Evolutionary conservation across 1,284 basidiomycete species (phyloP), one percentile per base, ranked within the genome.

Genomic region (Fomitopsis betulina): DNA sequence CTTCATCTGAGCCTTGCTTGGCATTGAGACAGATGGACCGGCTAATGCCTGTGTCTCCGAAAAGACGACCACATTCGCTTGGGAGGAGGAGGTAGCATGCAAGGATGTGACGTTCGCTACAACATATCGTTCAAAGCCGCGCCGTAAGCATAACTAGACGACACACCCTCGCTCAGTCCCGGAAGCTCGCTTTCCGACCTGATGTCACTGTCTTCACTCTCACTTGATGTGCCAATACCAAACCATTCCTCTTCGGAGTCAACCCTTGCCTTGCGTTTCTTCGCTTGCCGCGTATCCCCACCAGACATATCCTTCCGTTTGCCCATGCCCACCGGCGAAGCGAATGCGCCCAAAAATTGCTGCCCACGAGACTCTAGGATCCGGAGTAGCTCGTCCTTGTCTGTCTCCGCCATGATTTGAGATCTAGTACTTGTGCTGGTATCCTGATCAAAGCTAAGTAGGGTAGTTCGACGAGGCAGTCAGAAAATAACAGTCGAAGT

Each of bases 361-460:
- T 83, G 78, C 0, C 87, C 89, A 58, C 89, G 85, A 25, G 79
- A 79, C 64, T 88, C 75, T n/a, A 91, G 72, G 58, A 84, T 71
- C 42, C 72, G 70, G 47, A 91, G 76, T 13, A 90, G 73, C 40
- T 63, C 65, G 15, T 67, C 62, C 35, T 67, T 58, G 23, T 73
- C 68, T 35, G 67, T 59, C 38, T 58, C 60, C n/a, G 66, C 32
- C 70, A 71, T 73, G 30, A 33, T n/a, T 30, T 8, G 27, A 30
- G 27, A 8, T 30, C 27, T 8, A 30, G 8, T 4, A 30, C 27
- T 30, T 30, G 27, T 8, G 5, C 8, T 30, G 5, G 27, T 30
- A 8, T 5, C 8, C 27, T 30, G 27, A 30, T 30, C 27, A 30
- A 30, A 8, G 27, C 8, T 30, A 30, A 30, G 2, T 30, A 30